phyloP scores from a whole-genome alignment of 805 yeast genomes.

The Isabelozyma gotoi region DNA sequence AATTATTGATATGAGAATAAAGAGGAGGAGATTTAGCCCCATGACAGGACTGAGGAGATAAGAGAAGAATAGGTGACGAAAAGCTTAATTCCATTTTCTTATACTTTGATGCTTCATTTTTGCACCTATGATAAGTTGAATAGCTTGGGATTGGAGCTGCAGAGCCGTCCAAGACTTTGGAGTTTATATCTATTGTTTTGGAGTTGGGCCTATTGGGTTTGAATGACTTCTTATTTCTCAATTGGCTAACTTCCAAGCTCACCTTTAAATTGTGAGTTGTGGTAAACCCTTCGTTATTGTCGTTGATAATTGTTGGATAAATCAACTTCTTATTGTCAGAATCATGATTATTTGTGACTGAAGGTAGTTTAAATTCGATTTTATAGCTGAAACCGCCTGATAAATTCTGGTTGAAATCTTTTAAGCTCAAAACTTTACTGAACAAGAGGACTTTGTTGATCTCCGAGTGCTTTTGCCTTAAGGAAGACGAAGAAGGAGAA shows the following conservation, averaged over 20 bases:
- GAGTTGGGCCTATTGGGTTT: background rate
- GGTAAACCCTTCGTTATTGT: conserved; percentile 6
- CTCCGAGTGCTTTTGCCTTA: conserved; percentile 4
- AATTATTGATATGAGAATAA: conserved; percentile 3
- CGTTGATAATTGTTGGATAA: conserved; percentile 7
- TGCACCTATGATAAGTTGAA: conserved; percentile 7
- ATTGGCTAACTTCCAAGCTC: conserved; percentile 11
- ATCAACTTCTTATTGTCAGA: conserved; percentile 4
- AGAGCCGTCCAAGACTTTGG: background rate
- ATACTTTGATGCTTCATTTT: conserved; percentile 4
- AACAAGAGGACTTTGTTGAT: conserved; percentile 4
- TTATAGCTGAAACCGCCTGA: background rate
- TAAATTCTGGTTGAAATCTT: conserved; percentile 1
- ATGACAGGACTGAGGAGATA: conserved; percentile 8
- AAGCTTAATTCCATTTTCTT: conserved; percentile 12
- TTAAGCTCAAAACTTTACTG: conserved; percentile 1
- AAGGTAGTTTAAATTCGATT: background rate
- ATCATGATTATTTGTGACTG: conserved; percentile 4
- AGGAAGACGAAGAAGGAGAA: background rate
- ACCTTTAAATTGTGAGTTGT: conserved; percentile 9
- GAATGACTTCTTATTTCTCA: background rate
- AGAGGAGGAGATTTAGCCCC: conserved; percentile 12
- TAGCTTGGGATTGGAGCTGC: conserved; percentile 3
- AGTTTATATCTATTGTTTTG: no score
- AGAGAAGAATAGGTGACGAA: conserved; percentile 10